Base-by-base conservation (phyloP, 1,284 basidiomycete genomes). In the Ceratobasidium sp. region DNA sequence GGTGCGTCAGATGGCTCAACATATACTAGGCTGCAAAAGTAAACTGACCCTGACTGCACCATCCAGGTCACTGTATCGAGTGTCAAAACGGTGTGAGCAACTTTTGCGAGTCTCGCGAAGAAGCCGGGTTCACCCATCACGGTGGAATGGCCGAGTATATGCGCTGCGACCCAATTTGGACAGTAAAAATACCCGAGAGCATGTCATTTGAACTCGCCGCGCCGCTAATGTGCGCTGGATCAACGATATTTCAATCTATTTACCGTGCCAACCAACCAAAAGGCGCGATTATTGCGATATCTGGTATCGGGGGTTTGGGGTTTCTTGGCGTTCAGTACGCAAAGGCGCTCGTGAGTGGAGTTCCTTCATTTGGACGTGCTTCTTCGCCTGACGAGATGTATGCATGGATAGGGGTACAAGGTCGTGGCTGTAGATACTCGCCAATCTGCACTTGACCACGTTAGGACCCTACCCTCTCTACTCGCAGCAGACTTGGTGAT, bases 281-380 rank as follows among this genome's bases (percentile, higher is more conserved):
- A 18, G 74, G 70, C 9, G 36, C 74, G 45, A 70, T 74, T 8
- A 74, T 77, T 26, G 77, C 72, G 14, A 77, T 78, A 26, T 53
- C 76, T 43, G 76, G 77, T 16, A 48, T 77, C 9, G 77, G 77
- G n/a, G 71, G 70, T 16, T 43, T 73, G 43, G 72, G 72, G 6
- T 61, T 70, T 14, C 34, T 57, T n/a, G 77, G 75, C 2, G 76
- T 78, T 2, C 77, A 78, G 36, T 72, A 77, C 18, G 77, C 77
- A 28, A 76, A 75, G 55, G 65, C 67, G 34, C 70, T 77, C 18
- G 65, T 69, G 34, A 8, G 41, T 23, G n/a, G n/a, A n/a, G 28
- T 18, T 8, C 26, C 26, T 21, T 18, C 21, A 32, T 43, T 18
- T n/a, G 12, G 16, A 30, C 21, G 26, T 12, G 28, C 4, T 53